These are phyloP conservation scores for Phlebiopsis gigantea DNA, from an alignment of 768 basidiomycete genomes.

Conservation along the genomic window DNA sequence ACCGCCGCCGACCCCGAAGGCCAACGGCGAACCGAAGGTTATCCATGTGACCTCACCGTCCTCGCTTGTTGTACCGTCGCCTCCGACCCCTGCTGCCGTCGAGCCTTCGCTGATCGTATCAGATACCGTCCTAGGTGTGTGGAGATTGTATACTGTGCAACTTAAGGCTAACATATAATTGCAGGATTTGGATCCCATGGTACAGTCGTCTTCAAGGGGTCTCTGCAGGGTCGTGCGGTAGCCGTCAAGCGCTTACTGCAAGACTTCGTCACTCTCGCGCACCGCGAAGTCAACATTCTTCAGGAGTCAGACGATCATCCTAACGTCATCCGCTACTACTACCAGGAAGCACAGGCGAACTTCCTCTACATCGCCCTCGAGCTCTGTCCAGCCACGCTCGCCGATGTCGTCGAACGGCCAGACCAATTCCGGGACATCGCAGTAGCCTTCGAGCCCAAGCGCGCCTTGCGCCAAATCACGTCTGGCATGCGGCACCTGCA, in stretches of 20 bases:
- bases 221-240: constrained; percentile 94
- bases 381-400: constrained; percentile 85
- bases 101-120: constrained; percentile 62
- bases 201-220: constrained; percentile 91
- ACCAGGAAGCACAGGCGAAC: constrained; percentile 88
- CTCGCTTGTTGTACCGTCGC: constrained; percentile 17
- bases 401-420: constrained; percentile 80
- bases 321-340: constrained; percentile 98
- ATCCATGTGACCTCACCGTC: constrained; percentile 9
- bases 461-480: constrained; percentile 81
- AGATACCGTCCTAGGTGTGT: constrained; percentile 67
- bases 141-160: neutral
- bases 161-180: neutral
- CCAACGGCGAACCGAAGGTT: constrained; percentile 6
- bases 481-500: constrained; percentile 88
- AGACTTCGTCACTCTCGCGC: constrained; percentile 92
- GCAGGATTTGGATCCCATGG: constrained; percentile 94
- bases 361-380: constrained; percentile 99
- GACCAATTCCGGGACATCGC: constrained; percentile 75
- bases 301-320: constrained; percentile 98
- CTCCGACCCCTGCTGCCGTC: constrained; percentile 17
- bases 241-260: constrained; percentile 96
- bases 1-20: constrained; percentile 2
- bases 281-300: constrained; percentile 88
- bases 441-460: constrained; percentile 78